Evolutionary conservation across 306 rosid species (phyloP), one percentile per base, ranked within the genome.

Genomic region (Erythrophleum fordii): DNA sequence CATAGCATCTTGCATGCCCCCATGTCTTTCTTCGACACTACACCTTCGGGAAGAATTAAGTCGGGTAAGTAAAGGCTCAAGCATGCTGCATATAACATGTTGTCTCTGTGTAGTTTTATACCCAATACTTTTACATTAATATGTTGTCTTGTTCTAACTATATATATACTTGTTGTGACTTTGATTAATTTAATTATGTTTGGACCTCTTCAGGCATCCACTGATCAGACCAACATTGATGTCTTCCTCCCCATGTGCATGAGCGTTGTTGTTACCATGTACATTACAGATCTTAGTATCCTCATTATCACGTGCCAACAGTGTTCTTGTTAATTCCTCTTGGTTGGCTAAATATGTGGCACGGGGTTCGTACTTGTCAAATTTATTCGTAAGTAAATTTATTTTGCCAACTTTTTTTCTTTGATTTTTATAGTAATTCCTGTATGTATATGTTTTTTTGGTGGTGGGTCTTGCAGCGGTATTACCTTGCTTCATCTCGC

Each of bases 31-130:
- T 93, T 93, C 28, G 97, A 93, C 75, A 93, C 97, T 31, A 93
- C 97, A 1, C 97, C 97, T 49, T 93, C 97, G 0, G 97, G 97
- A 78, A 88, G 97, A 86, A 80, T 93, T 93, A 48, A 93, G 97
- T 74, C 81, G 97, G 89, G 97, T 93, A 87, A 85, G 91, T 72
- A 26, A 9, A 42, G 2, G 46, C 11, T 9, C 46, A 42, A 42
- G 46, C 0, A 42, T 42, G 46, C 46, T 9, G 37, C 37, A 34
- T 34, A 5, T 34, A 34, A 34, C 37, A 34, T 34, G 37, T 34
- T 34, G 37, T 34, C 37, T 5, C 37, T 2, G 3, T 2, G 37
- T 34, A 5, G 37, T 34, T 34, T 34, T 34, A 34, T 34, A 34
- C 5, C 37, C 37, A 34, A 34, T 2, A 41, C 45, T 3, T 41